Evolutionary conservation across 2,329 filamentous ascomycete species (phyloP).

Genomic region (Ilyonectria destructans): DNA sequence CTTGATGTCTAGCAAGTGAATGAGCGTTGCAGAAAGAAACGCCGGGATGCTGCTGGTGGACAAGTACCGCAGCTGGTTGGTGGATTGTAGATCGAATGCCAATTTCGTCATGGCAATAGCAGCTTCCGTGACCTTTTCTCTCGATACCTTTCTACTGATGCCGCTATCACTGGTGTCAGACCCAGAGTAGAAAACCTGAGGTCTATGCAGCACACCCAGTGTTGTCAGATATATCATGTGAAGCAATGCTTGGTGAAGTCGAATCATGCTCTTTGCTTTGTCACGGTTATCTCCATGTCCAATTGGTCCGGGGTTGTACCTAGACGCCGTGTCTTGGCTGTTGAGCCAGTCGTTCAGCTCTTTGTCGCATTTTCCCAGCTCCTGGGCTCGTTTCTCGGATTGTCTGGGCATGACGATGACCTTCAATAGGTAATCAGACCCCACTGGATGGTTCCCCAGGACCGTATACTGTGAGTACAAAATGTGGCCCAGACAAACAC

Average conservation of each 20-base stretch:
- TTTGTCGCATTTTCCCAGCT: constrained; percentile 14
- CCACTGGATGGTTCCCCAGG: not conserved
- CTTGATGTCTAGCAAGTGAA: constrained; percentile 24
- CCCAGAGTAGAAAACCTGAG: constrained; percentile 21
- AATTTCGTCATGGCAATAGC: constrained; percentile 25
- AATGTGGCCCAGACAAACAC: constrained; percentile 26
- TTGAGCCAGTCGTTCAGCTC: constrained; percentile 27
- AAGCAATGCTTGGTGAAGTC: constrained; percentile 22
- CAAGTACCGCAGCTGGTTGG: constrained; percentile 26
- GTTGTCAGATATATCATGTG: constrained; percentile 29
- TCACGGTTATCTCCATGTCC: not conserved
- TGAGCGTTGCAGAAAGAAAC: constrained; percentile 24
- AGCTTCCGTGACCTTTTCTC: constrained; percentile 22
- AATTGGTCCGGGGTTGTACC: constrained; percentile 6
- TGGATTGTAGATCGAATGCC: constrained; percentile 21
- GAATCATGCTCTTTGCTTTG: constrained; percentile 14
- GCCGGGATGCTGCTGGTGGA: constrained; percentile 32
- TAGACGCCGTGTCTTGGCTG: constrained; percentile 16
- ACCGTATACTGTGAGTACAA: constrained; percentile 29
- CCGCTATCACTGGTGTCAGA: not conserved
- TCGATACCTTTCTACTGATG: constrained; percentile 10
- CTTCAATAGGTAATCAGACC: constrained; percentile 15
- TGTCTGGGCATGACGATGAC: constrained; percentile 14
- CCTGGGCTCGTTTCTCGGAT: constrained; percentile 5
- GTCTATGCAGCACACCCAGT: constrained; percentile 23